phyloP scores from a whole-genome alignment of 257 asterid genomes.

The Handroanthus guayacan region DNA sequence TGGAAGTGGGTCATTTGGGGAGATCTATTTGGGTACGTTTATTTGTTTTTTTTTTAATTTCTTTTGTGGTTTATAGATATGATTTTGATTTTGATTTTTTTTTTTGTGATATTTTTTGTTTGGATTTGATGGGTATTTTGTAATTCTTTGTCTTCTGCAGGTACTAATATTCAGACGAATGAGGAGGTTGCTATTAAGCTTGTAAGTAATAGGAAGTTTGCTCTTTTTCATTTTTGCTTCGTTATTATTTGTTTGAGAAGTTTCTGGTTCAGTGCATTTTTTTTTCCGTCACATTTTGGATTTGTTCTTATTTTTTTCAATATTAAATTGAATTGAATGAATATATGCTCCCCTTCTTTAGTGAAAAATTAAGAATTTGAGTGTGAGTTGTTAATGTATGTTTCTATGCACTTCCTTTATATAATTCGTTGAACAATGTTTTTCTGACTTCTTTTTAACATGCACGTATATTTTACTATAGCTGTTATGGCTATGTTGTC shows the following conservation, averaged over 20 bases:
- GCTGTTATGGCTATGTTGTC: not conserved
- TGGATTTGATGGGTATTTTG: conserved; percentile 8
- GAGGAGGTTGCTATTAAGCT: conserved; percentile 81
- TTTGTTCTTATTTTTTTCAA: not conserved
- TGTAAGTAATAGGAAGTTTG: conserved; percentile 36
- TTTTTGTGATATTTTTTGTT: conserved; percentile 23
- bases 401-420: not conserved
- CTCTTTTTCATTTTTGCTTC: not conserved
- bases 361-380: not conserved
- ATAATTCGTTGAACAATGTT: not conserved
- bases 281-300: conserved; percentile 6
- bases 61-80: conserved; percentile 33
- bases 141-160: conserved; percentile 40
- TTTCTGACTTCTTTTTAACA: not conserved
- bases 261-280: conserved; percentile 8
- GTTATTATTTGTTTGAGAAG: not conserved
- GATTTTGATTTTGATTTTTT: not conserved
- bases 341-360: not conserved
- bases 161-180: conserved; percentile 72
- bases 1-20: conserved; percentile 79
- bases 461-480: not conserved
- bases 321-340: conserved; percentile 26
- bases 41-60: not conserved
- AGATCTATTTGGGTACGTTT: conserved; percentile 61
- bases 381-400: conserved; percentile 5